Percentiles rank a stretch among this genome's conserved stretches.
These are phyloP conservation scores for Nannizziopsis arthrosporioides DNA, from an alignment of 2,329 filamentous ascomycete genomes.

Conservation along the genomic window DNA sequence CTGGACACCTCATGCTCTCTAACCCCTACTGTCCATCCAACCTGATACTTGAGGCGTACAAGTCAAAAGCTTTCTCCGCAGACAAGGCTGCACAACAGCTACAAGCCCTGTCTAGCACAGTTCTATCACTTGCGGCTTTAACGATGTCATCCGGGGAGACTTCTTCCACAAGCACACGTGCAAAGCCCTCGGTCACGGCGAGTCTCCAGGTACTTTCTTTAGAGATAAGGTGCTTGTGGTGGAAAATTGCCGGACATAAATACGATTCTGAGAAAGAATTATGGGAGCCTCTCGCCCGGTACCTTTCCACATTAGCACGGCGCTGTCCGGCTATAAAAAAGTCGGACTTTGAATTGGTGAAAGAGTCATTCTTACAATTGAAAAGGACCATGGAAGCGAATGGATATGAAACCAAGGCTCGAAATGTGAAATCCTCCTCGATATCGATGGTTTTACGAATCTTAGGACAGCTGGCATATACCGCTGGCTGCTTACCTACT, in stretches of 20 bases:
- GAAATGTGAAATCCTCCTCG: constrained; percentile 17
- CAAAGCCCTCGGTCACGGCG: constrained; percentile 24
- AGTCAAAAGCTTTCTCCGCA: constrained; percentile 25
- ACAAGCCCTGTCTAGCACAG: constrained; percentile 33
- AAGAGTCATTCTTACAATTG: constrained; percentile 28
- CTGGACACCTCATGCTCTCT: constrained; percentile 23
- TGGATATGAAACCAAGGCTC: constrained; percentile 19
- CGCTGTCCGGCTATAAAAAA: constrained; percentile 27
- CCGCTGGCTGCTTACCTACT: constrained; percentile 30
- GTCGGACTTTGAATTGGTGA: constrained; percentile 28
- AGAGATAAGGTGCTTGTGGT: constrained; percentile 33
- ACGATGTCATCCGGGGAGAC: constrained; percentile 14
- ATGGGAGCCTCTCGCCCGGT: constrained; percentile 34
- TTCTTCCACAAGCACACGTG: constrained; percentile 11
- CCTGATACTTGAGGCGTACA: constrained; percentile 29
- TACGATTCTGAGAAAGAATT: constrained; percentile 34
- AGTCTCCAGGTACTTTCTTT: constrained; percentile 33
- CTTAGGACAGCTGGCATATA: constrained; percentile 32
- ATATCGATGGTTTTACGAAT: constrained; percentile 26
- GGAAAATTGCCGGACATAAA: constrained; percentile 33
- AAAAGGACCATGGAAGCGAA: constrained; percentile 23
- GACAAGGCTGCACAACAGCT: constrained; percentile 36
- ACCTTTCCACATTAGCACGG: constrained; percentile 28
- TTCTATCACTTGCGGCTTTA: constrained; percentile 26
- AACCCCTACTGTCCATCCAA: constrained; percentile 30